Evolutionary conservation across 2,329 filamentous ascomycete genomes (phyloP), one percentile per base, ranked within the genome.

Genomic region (Paraphaeosphaeria sporulosa): DNA sequence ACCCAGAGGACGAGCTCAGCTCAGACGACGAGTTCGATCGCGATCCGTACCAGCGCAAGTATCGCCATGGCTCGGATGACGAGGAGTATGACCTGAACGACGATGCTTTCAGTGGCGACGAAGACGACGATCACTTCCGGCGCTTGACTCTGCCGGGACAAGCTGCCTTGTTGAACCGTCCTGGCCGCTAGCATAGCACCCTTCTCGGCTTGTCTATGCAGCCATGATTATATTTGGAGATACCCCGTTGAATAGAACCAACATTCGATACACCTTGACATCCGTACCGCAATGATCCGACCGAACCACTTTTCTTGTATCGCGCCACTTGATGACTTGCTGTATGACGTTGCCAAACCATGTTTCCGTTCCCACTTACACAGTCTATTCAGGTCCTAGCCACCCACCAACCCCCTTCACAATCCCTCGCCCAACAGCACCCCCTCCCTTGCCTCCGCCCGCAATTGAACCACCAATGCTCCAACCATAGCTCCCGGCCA

Each of bases 1-100:
- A 94, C 67, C 91, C 91, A 0, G 91, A 94, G 63, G 90, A 94
- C 56, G 91, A 94, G 73, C 84, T 93, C 15, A 89, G 87, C 47
- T 89, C 87, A 17, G 90, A 93, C 67, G 88, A 90, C 65, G 88
- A 90, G 73, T 86, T 83, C 62, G 85, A 82, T 46, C 65, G 76
- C 2, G 74, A 78, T 48, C 72, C 79, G 9, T 83, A 83, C 60
- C 71, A 72, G 61, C 56, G 48, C n/a, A 65, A 74, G 30, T 82
- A 81, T 60, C 66, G 78, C 2, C 63, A 61, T 42, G 72, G 71
- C 1, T 76, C 75, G 1, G 80, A 82, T 57, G 77, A 81, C 15
- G 81, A 84, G 58, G 75, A 77, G 56, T 77, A 66, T 38, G 65
- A 72, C 40, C 32, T 64, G 12, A 63, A 68, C 25, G 64, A 59